A percentile compares a stretch with the other conserved stretches of the same genome.
These are phyloP conservation scores for Panaeolus cyanescens DNA, from an alignment of 768 basidiomycete genomes.

Conservation along the genomic window DNA sequence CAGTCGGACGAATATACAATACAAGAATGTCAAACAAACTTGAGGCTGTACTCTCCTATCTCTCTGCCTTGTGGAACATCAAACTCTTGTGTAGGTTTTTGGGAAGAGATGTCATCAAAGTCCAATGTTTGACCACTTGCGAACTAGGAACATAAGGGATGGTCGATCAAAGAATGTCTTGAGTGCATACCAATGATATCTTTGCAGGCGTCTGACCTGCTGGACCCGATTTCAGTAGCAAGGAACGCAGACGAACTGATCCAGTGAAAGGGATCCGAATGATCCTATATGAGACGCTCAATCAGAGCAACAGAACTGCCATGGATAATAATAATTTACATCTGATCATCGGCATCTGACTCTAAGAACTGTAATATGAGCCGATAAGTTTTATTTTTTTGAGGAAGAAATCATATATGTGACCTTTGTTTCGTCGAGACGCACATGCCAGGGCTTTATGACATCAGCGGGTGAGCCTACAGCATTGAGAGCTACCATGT, in stretches of 20 bases:
- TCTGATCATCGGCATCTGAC: conserved; percentile 89
- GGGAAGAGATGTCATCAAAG: conserved; percentile 71
- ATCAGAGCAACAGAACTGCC: background rate
- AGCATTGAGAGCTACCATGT: conserved; percentile 82
- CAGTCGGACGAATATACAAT: background rate
- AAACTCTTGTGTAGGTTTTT: conserved; percentile 71
- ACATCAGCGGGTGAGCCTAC: conserved; percentile 50
- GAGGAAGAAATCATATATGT: conserved; percentile 14
- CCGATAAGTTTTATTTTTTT: background rate
- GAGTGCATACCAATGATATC: conserved; percentile 60
- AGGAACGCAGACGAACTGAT: conserved; percentile 78
- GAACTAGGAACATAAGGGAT: conserved; percentile 48
- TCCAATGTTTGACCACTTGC: conserved; percentile 79
- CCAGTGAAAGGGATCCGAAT: conserved; percentile 87
- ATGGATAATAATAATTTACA: conserved; percentile 43
- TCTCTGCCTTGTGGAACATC: conserved; percentile 69
- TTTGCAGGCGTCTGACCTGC: conserved; percentile 74
- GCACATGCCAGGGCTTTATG: conserved; percentile 87
- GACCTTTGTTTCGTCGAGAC: conserved; percentile 72
- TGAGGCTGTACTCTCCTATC: conserved; percentile 83
- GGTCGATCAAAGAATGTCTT: background rate
- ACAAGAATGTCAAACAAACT: conserved; percentile 44
- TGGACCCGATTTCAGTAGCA: conserved; percentile 86
- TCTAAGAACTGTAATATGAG: conserved; percentile 62
- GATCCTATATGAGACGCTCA: conserved; percentile 48